Base-by-base conservation (phyloP, 257 asterid genomes). In the Solanum bukasovii region DNA sequence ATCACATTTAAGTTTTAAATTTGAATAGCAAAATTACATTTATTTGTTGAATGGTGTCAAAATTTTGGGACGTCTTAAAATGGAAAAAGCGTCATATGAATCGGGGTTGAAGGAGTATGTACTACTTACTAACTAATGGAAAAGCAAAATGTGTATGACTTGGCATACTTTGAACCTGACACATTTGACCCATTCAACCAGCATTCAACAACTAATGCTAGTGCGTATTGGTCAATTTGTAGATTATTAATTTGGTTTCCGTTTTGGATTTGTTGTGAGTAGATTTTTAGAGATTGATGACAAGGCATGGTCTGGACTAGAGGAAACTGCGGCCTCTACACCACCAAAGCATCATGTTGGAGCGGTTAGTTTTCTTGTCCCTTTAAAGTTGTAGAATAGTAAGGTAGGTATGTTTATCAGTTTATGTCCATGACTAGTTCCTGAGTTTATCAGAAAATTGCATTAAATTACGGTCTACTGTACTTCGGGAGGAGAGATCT, bases 221-320 rank as follows among this genome's bases (percentile, higher is more conserved):
- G 44, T 31, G 31, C 11, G 5, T 20, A 49, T 29, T 82, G 86
- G 6, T 21, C 38, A 27, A 31, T 29, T 81, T 81, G 72, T 61
- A 37, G 52, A 44, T 71, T 31, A 49, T 49, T 86, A 16, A 86
- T 72, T 72, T 72, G 49, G 9, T 16, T 73, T 46, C 21, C 35
- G 13, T 44, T 33, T 86, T 70, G 83, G 74, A 44, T 72, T 86
- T 72, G 13, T 79, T 33, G 42, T 87, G 85, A 40, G 61, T 87
- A 96, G 99, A 93, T 92, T 89, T 91, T 87, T 96, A 77, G 96
- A 92, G 91, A 93, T 96, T 87, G 98, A 93, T 42, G 91, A 91
- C 46, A 91, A 90, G 92, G 94, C 98, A 33, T 95, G 99, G 99
- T 91, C 89, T 37, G 99, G 96, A 87, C 93, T 96, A 84, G 98